phyloP scores from a whole-genome alignment of 2,329 filamentous ascomycete species.

The Ustilaginoidea virens region DNA sequence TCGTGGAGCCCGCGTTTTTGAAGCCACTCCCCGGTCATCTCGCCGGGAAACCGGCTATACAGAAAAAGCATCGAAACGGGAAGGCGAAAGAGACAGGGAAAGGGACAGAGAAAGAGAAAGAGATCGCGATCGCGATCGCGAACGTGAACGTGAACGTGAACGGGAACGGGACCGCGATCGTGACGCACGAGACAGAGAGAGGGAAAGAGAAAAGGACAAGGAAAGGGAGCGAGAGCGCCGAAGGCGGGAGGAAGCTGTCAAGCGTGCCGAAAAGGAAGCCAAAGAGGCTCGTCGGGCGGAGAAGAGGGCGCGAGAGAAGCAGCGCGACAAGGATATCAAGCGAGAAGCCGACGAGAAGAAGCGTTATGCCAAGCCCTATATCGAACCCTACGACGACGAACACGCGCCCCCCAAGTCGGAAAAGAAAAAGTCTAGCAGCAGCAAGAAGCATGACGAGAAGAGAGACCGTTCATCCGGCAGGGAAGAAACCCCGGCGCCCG shows the following conservation, averaged over 20 bases:
- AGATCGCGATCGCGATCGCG: slow-evolving; percentile 8
- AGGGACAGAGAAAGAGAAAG: slow-evolving; percentile 9
- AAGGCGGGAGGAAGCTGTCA: slow-evolving; percentile 10
- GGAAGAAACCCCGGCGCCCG: slow-evolving; percentile 15
- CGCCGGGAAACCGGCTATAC: slow-evolving; percentile 32
- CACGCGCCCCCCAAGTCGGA: slow-evolving; percentile 12
- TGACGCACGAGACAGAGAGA: slow-evolving; percentile 4
- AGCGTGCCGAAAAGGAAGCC: slow-evolving; percentile 17
- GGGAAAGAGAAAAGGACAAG: slow-evolving; percentile 8
- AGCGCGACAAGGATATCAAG: slow-evolving; percentile 22
- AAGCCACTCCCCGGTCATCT: slow-evolving; percentile 21
- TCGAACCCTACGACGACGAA: slow-evolving; percentile 20
- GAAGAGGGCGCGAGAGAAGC: slow-evolving; percentile 20
- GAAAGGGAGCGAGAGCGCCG: slow-evolving; percentile 11
- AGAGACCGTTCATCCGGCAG: slow-evolving; percentile 18
- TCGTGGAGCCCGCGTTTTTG: slow-evolving; percentile 23
- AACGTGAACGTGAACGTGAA: slow-evolving; percentile 4
- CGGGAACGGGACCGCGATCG: slow-evolving; percentile 1
- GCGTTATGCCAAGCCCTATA: slow-evolving; percentile 17
- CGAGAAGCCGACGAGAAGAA: slow-evolving; percentile 22
- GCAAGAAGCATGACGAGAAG: slow-evolving; percentile 23
- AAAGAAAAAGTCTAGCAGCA: slow-evolving; percentile 22
- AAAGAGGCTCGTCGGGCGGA: slow-evolving; percentile 18
- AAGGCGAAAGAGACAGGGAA: slow-evolving; percentile 23
- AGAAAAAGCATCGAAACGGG: slow-evolving; percentile 28